Evolutionary conservation across 495 filamentous ascomycete genomes (phyloP), one percentile per base, ranked within the genome.

Genomic region (Penicillium canescens): DNA sequence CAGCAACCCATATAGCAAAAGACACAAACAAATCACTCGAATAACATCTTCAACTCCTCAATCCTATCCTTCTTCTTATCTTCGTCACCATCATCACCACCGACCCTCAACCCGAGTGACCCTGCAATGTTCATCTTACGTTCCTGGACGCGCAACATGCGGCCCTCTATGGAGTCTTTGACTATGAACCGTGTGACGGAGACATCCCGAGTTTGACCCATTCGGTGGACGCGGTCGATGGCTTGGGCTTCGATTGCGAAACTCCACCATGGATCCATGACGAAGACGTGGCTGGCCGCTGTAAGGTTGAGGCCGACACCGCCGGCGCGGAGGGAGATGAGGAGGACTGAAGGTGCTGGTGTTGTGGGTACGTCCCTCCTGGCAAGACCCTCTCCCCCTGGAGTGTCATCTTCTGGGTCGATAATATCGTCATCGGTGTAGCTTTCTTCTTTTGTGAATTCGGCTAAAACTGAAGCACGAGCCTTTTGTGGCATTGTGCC

Each of bases 231-330:
- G 4, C 95, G 88, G 74, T 99, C 95, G 58, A 99, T 96, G 21
- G 95, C 95, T 68, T 99, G 95, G 9, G 92, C 91, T 69, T 99
- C 95, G 21, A 98, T 85, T 3, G 95, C 92, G 67, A 90, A 97
- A 57, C 90, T 94, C 95, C 95, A 99, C 95, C 95, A 99, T 0
- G 95, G 93, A 70, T 99, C 95, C 93, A 97, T 96, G 88, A 99
- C 91, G 67, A 87, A 97, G 10, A 98, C 95, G 47, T 88, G 77
- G 57, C 85, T 89, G 13, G 94, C 94, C 47, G 82, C 82, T 4
- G 92, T 97, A 39, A 99, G 77, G 62, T 98, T 98, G 35, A 98
- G 76, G 0, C 94, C 94, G 3, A 98, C 94, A 26, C 94, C 94
- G 16, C 94, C 94, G 3, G 95, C 94, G 42, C 91, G 82, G 52